Evolutionary conservation across 768 basidiomycete genomes (phyloP).

Genomic region (Suillus ampliporus): DNA sequence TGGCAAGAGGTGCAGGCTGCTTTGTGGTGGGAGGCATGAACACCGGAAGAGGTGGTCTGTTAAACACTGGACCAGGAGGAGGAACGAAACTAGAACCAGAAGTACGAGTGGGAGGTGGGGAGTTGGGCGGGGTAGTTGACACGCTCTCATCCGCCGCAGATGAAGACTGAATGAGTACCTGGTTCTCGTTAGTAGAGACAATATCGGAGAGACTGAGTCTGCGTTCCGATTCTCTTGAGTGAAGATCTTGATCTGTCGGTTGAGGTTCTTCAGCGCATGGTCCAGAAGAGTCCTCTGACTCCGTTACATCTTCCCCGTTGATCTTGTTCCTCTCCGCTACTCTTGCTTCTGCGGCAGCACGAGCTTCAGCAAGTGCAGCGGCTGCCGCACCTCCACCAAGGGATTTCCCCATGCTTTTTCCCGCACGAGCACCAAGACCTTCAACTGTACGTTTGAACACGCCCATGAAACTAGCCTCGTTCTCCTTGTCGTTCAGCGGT

Average conservation of each 20-base stretch:
- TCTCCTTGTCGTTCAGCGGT: constrained; percentile 22
- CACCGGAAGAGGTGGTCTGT: constrained; percentile 49
- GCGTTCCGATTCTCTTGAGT: constrained; percentile 26
- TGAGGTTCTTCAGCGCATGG: constrained; percentile 11
- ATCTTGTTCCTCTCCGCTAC: constrained; percentile 67
- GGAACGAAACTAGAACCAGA: constrained; percentile 33
- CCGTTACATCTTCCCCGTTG: constrained; percentile 35
- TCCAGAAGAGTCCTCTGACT: constrained; percentile 33
- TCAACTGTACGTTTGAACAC: constrained; percentile 75
- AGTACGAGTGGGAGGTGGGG: constrained; percentile 47
- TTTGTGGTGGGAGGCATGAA: constrained; percentile 32
- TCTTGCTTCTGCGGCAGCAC: constrained; percentile 67
- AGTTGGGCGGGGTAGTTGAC: constrained; percentile 63
- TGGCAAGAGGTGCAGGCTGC: constrained; percentile 17
- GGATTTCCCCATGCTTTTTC: constrained; percentile 67
- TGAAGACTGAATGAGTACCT: constrained; percentile 25
- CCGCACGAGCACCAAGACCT: constrained; percentile 61
- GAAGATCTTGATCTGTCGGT: constrained; percentile 14
- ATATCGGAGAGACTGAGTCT: constrained; percentile 68
- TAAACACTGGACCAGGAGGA: constrained; percentile 59
- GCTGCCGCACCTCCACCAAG: constrained; percentile 59
- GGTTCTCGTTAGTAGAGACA: constrained; percentile 46
- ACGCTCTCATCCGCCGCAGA: constrained; percentile 41
- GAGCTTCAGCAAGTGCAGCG: constrained; percentile 69
- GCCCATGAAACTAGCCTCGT: constrained; percentile 60